phyloP scores from a whole-genome alignment of 2,329 filamentous ascomycete species.

The Pyrenophora tritici-repentis region DNA sequence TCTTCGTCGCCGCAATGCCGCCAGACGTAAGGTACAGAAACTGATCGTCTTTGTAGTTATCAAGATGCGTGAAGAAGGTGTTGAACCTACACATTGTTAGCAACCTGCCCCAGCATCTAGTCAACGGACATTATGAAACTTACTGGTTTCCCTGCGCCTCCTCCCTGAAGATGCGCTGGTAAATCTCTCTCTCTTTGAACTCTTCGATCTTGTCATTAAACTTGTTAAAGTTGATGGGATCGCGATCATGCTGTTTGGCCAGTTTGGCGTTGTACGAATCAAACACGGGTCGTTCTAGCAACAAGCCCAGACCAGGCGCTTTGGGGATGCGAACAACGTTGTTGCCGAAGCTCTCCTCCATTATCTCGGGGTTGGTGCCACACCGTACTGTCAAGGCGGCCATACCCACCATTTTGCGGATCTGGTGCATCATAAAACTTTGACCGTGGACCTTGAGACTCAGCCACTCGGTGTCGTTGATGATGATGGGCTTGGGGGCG shows the following conservation, averaged over 20 bases:
- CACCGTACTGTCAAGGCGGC: slow-evolving; percentile 82
- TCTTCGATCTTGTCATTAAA: slow-evolving; percentile 78
- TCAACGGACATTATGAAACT: slow-evolving; percentile 48
- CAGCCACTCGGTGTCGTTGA: slow-evolving; percentile 92
- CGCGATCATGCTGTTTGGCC: slow-evolving; percentile 64
- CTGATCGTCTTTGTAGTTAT: slow-evolving; percentile 55
- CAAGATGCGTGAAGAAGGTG: slow-evolving; percentile 57
- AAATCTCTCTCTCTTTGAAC: slow-evolving; percentile 93
- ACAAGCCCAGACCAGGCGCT: slow-evolving; percentile 82
- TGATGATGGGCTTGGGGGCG: slow-evolving; percentile 68
- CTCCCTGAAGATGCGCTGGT: slow-evolving; percentile 85
- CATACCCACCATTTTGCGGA: slow-evolving; percentile 98
- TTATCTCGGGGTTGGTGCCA: slow-evolving; percentile 72
- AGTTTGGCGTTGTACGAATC: slow-evolving; percentile 82
- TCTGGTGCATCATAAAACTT: slow-evolving; percentile 99
- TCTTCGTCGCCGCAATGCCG: slow-evolving; percentile 52
- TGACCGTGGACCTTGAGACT: slow-evolving; percentile 96
- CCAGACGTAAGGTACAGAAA: slow-evolving; percentile 58
- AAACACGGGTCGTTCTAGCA: slow-evolving; percentile 91
- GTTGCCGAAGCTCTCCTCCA: slow-evolving; percentile 74
- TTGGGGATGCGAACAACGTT: slow-evolving; percentile 85
- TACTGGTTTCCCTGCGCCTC: slow-evolving; percentile 87
- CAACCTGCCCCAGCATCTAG: background rate
- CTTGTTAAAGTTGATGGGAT: slow-evolving; percentile 76
- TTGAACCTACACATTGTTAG: slow-evolving; percentile 46